These are phyloP conservation scores for Tremella fuciformis DNA, from an alignment of 768 basidiomycete species.

Conservation along the genomic window DNA sequence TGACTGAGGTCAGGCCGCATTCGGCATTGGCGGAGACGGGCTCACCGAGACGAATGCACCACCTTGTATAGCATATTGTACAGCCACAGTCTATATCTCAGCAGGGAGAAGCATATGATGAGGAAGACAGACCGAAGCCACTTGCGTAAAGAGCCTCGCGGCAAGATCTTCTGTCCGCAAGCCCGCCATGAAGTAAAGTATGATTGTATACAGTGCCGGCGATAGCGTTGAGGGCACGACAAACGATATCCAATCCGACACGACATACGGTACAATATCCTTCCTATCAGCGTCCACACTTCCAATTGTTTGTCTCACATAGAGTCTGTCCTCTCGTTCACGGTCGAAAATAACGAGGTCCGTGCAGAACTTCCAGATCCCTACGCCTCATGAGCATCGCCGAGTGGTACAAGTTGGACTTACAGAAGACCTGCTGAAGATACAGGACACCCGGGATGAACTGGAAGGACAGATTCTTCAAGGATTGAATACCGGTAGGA, in stretches of 20 bases:
- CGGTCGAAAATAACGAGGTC: conserved; percentile 56
- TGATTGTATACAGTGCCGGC: conserved; percentile 44
- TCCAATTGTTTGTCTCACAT: conserved; percentile 23
- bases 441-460: conserved; percentile 49
- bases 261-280: conserved; percentile 53
- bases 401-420: neutral
- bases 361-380: conserved; percentile 53
- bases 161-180: conserved; percentile 53
- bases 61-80: conserved; percentile 37
- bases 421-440: conserved; percentile 43
- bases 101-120: conserved; percentile 12
- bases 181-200: conserved; percentile 51
- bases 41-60: conserved; percentile 28
- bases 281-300: conserved; percentile 19
- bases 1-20: conserved; percentile 14
- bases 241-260: conserved; percentile 53
- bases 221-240: conserved; percentile 53
- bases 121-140: conserved; percentile 44
- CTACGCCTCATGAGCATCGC: conserved; percentile 8
- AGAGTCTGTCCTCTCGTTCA: conserved; percentile 53
- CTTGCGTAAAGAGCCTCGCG: conserved; percentile 50
- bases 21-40: neutral
- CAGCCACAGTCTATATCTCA: conserved; percentile 27
- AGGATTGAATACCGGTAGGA: conserved; percentile 52
- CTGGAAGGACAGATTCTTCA: conserved; percentile 52